Conservation (phyloP, 805 yeast genomes). For the Cyberlindnera japonica region DNA sequence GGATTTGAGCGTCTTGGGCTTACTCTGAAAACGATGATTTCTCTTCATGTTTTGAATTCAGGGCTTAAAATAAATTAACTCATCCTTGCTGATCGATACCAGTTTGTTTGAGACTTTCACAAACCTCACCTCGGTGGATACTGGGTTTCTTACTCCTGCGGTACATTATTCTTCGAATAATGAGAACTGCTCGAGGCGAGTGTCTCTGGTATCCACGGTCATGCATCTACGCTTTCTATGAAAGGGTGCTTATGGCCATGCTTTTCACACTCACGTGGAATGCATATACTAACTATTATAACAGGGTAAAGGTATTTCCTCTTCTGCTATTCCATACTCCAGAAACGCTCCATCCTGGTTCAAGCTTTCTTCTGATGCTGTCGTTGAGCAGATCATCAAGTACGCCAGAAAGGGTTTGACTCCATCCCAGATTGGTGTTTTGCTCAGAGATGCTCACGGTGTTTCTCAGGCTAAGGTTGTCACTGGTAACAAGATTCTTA, state of each 20-base stretch:
- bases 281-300: conserved; percentile 40
- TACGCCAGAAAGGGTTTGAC: conserved; percentile 99
- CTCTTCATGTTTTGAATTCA: background rate
- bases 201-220: conserved; percentile 14
- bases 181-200: conserved; percentile 10
- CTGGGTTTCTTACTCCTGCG: conserved; percentile 16
- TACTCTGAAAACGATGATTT: background rate
- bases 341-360: conserved; percentile 99
- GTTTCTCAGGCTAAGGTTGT: conserved; percentile 95
- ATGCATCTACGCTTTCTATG: too few species aligned
- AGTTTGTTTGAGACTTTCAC: conserved; percentile 34
- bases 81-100: conserved; percentile 45
- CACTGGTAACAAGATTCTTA: conserved; percentile 99
- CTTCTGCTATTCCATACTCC: conserved; percentile 99
- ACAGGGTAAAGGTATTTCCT: conserved; percentile 98
- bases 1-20: conserved; percentile 8
- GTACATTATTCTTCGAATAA: background rate
- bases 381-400: conserved; percentile 97
- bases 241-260: conserved; percentile 2
- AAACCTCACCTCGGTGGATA: conserved; percentile 17
- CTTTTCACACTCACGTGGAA: conserved; percentile 6
- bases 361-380: conserved; percentile 92
- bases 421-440: conserved; percentile 99
- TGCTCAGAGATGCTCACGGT: conserved; percentile 99
- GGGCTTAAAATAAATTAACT: background rate